Evolutionary conservation across 306 rosid genomes (phyloP).

Genomic region (Casuarina cunninghamiana): DNA sequence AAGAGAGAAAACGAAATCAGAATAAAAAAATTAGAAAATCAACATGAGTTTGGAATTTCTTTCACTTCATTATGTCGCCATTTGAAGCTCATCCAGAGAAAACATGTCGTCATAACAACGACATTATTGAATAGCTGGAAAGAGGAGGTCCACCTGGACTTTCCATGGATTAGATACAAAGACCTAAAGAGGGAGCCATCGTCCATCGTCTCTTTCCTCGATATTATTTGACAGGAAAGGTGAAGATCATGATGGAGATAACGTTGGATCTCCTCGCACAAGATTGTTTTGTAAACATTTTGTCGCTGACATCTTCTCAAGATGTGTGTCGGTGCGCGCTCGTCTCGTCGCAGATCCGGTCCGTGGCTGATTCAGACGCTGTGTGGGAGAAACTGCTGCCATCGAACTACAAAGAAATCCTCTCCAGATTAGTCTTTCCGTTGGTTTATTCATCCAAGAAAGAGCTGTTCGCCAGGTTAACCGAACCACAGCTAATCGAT

Average conservation of each 20-base stretch:
- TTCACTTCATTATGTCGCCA: slow-evolving; percentile 40
- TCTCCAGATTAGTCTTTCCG: slow-evolving; percentile 46
- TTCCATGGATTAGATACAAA: not conserved
- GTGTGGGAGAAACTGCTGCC: slow-evolving; percentile 60
- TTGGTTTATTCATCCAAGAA: slow-evolving; percentile 42
- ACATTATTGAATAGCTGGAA: slow-evolving; percentile 13
- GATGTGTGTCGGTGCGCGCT: slow-evolving; percentile 44
- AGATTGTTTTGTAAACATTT: slow-evolving; percentile 57
- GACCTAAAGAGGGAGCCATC: not conserved
- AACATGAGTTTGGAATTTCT: too few species aligned
- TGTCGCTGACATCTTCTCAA: slow-evolving; percentile 49
- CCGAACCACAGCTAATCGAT: slow-evolving; percentile 52
- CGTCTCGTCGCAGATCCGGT: slow-evolving; percentile 26
- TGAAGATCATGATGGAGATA: slow-evolving; percentile 1
- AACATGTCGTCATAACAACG: slow-evolving; percentile 52
- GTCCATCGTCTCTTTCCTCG: not conserved
- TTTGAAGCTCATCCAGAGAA: not conserved
- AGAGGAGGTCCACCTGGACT: slow-evolving; percentile 4
- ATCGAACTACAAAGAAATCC: slow-evolving; percentile 26
- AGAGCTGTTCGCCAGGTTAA: slow-evolving; percentile 43
- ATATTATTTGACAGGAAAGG: not conserved
- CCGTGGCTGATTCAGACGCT: slow-evolving; percentile 45
- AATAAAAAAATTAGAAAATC: too few species aligned
- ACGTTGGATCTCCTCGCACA: slow-evolving; percentile 42
- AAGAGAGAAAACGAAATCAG: too few species aligned